Evolutionary conservation across 2,329 filamentous ascomycete species (phyloP), one percentile per base, ranked within the genome.

Genomic region (Apiospora rasikravindrae): DNA sequence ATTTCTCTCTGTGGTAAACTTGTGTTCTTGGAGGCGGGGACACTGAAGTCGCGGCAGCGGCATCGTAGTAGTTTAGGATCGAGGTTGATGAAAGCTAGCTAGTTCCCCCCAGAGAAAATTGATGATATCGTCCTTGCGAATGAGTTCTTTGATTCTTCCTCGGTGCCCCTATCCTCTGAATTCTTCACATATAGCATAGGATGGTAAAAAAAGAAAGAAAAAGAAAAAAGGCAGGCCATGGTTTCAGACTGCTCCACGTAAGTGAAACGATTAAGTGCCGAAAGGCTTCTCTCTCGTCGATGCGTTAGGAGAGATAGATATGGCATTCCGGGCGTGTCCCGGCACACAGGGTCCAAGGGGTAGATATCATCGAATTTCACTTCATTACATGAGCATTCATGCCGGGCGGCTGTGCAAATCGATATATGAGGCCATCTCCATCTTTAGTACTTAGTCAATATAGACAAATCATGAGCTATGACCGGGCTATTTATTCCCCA

Each of bases 21-120:
- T 61, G 29, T 61, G n/a, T 24, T 40, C 19, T 51, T 51, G 22
- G 7, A 53, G 49, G 49, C 8, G 7, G 29, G 57, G n/a, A 14
- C 7, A 64, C 57, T 40, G 57, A 64, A 40, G 57, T 64, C 19
- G 57, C 53, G 14, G 53, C 26, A 14, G 26, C 33, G 57, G 19
- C 57, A n/a, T 40, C 57, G 57, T 64, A 64, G 57, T 64, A 64
- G 57, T 40, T 64, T 64, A 40, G 29, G 33, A 14, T n/a, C n/a
- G 33, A 64, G 33, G 33, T 22, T 40, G 33, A 24, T 40, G 33
- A 22, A 22, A 11, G 51, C 49, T 29, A 16, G 29, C 19, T 37
- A 57, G 53, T 33, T 64, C 19, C 53, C 33, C 29, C 45, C 26
- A 13, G 57, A 64, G 33, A 33, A 33, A 64, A 64, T 64, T 64